Percentiles rank a stretch among this genome's conserved stretches.
These are phyloP conservation scores for Salvia splendens DNA, from an alignment of 257 asterid species.

Conservation along the genomic window DNA sequence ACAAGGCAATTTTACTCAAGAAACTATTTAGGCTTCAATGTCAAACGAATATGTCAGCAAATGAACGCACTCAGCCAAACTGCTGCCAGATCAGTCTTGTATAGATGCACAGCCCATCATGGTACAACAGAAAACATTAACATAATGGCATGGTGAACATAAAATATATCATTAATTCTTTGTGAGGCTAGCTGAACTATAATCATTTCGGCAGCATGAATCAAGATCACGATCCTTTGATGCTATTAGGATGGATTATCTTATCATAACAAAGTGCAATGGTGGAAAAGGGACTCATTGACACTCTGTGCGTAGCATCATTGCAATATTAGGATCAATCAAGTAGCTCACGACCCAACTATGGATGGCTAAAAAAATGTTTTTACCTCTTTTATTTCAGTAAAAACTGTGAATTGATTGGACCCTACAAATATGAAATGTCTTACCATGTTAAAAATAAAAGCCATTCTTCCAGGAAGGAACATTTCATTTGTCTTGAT, in stretches of 20 bases:
- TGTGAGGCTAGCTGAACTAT: conserved; percentile 8
- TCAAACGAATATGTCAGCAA: not conserved
- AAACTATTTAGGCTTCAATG: conserved; percentile 29
- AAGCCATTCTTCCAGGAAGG: conserved; percentile 98
- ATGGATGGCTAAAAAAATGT: not conserved
- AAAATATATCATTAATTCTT: not conserved
- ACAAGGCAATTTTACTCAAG: conserved; percentile 24
- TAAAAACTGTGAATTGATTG: not conserved
- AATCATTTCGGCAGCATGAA: conserved; percentile 4
- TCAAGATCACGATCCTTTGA: conserved; percentile 9
- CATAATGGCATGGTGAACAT: conserved; percentile 4
- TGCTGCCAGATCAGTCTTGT: conserved; percentile 4
- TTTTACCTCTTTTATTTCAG: conserved; percentile 16
- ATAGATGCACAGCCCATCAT: conserved; percentile 11
- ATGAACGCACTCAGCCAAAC: conserved; percentile 12
- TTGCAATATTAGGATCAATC: not conserved
- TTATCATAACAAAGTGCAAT: not conserved
- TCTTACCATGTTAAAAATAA: conserved; percentile 82
- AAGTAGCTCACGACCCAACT: conserved; percentile 6
- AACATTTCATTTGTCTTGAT: conserved; percentile 94
- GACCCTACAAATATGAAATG: conserved; percentile 12
- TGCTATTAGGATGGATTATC: conserved; percentile 23
- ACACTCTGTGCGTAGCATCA: conserved; percentile 4
- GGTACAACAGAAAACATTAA: conserved; percentile 16
- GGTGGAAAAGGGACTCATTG: conserved; percentile 11